Evolutionary conservation across 257 asterid species (phyloP).

Genomic region (Petunia secreta): DNA sequence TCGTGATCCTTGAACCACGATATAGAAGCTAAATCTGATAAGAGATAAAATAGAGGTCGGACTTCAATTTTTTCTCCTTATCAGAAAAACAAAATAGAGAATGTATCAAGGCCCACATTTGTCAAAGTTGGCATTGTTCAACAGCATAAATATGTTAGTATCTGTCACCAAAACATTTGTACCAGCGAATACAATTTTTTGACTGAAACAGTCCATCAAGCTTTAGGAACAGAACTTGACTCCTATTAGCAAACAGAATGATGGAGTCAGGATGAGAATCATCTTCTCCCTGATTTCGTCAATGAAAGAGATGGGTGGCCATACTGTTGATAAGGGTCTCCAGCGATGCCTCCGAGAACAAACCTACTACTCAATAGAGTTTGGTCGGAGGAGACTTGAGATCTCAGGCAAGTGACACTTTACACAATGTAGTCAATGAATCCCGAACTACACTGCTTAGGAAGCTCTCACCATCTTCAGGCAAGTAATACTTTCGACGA

Average conservation of each 20-base stretch:
- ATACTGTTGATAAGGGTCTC: background rate
- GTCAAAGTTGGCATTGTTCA: background rate
- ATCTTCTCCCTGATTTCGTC: background rate
- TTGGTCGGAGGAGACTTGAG: background rate
- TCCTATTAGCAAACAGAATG: slow-evolving; percentile 1
- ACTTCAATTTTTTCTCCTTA: too few relatives aligned
- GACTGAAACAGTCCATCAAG: slow-evolving; percentile 5
- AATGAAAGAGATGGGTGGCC: background rate
- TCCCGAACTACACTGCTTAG: background rate
- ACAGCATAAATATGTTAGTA: background rate
- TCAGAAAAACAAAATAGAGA: background rate
- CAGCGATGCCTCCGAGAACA: background rate
- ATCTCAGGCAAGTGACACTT: background rate
- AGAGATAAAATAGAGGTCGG: too few relatives aligned
- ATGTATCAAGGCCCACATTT: background rate
- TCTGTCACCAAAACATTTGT: background rate
- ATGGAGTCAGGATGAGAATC: slow-evolving; percentile 4
- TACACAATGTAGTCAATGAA: background rate
- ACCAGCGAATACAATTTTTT: background rate
- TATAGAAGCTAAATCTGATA: background rate
- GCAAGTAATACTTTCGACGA: background rate
- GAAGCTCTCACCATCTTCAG: background rate
- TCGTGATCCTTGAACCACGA: background rate
- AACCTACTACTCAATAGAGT: background rate
- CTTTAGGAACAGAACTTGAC: background rate